Evolutionary conservation across 495 filamentous ascomycete genomes (phyloP).

Genomic region (Pyrenula aspistea): DNA sequence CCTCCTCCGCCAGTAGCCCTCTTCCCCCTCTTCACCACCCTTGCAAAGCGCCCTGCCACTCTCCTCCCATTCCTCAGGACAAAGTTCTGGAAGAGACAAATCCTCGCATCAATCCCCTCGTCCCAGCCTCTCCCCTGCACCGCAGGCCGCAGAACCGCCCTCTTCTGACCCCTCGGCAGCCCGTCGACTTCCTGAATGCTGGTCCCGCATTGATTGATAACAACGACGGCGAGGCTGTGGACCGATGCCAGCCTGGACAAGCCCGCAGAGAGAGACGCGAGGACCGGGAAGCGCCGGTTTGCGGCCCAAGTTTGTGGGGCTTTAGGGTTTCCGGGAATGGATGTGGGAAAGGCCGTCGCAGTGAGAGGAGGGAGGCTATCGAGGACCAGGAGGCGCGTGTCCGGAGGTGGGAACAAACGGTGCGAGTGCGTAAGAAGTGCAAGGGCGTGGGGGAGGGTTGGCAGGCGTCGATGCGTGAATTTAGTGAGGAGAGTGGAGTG

Average conservation of each 20-base stretch:
- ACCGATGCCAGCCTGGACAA: constrained; percentile 60
- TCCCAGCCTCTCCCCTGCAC: constrained; percentile 62
- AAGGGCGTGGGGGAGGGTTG: constrained; percentile 62
- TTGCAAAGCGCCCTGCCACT: not conserved
- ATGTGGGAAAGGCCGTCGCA: constrained; percentile 56
- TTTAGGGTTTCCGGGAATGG: constrained; percentile 13
- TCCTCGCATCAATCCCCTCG: constrained; percentile 30
- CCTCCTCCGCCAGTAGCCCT: not conserved
- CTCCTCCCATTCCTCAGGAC: not conserved
- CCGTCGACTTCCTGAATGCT: constrained; percentile 39
- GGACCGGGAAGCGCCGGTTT: constrained; percentile 48
- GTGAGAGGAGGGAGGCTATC: constrained; percentile 67
- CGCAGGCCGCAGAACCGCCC: constrained; percentile 58
- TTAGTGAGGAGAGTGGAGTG: constrained; percentile 10
- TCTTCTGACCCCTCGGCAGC: constrained; percentile 26
- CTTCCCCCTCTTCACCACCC: not conserved
- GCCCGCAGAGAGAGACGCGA: constrained; percentile 39
- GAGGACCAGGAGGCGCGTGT: constrained; percentile 57
- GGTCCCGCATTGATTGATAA: constrained; percentile 61
- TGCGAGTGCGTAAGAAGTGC: constrained; percentile 56
- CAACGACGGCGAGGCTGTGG: constrained; percentile 51
- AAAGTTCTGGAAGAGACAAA: not conserved
- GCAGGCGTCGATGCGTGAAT: constrained; percentile 33
- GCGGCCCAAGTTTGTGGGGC: constrained; percentile 42
- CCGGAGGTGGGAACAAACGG: constrained; percentile 40